Evolutionary conservation across 2,329 filamentous ascomycete genomes (phyloP).

Genomic region (Fusarium sp.): DNA sequence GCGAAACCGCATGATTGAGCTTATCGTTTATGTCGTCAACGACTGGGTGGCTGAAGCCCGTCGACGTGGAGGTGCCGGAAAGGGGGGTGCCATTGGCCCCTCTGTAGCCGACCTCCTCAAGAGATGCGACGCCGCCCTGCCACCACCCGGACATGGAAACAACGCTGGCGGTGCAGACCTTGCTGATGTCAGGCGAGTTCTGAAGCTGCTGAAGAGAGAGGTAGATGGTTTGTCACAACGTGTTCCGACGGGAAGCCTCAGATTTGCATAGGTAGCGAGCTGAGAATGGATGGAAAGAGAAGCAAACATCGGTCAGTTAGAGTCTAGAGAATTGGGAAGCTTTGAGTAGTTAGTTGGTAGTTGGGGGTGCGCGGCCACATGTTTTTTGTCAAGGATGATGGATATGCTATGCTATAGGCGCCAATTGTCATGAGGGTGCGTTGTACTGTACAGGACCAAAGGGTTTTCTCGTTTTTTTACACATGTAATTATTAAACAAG

Average conservation of each 20-base stretch:
- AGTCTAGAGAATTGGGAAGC: constrained; percentile 10
- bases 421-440: constrained; percentile 42
- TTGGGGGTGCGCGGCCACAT: constrained; percentile 26
- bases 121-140: constrained; percentile 58
- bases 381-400: constrained; percentile 40
- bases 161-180: constrained; percentile 59
- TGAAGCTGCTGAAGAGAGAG: constrained; percentile 55
- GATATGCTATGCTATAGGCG: constrained; percentile 44
- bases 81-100: constrained; percentile 51
- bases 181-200: constrained; percentile 53
- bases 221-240: constrained; percentile 56
- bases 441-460: constrained; percentile 43
- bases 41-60: constrained; percentile 61
- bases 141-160: constrained; percentile 50
- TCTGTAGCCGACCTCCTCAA: constrained; percentile 61
- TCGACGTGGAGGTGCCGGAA: constrained; percentile 54
- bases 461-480: constrained; percentile 20
- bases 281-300: background rate
- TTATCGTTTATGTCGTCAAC: constrained; percentile 60
- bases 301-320: background rate
- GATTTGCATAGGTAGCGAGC: constrained; percentile 53
- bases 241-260: constrained; percentile 53
- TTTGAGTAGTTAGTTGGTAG: constrained; percentile 35
- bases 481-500: constrained; percentile 44
- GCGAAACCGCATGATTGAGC: constrained; percentile 62